A percentile compares a stretch with the other conserved stretches of the same genome.
Evolutionary conservation across 805 yeast species (phyloP).

Genomic region (Metschnikowia matae): DNA sequence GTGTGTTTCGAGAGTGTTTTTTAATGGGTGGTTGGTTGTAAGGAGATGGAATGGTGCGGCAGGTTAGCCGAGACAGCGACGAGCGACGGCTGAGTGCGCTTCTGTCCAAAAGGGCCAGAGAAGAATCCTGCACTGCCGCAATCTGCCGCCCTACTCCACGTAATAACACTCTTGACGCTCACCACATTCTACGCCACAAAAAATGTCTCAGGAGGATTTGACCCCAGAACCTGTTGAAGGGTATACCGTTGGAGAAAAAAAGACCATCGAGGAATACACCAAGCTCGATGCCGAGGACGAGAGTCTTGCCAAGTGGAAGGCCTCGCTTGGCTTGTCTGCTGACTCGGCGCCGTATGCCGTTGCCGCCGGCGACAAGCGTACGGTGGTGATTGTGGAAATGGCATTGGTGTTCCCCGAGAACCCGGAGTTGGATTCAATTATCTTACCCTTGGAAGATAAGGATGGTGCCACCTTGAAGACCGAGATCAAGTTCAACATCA

Average conservation of each 20-base stretch:
- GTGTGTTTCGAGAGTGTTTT: background rate
- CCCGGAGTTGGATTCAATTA: slow-evolving; percentile 54
- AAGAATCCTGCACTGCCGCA: slow-evolving; percentile 4
- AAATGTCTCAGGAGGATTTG: slow-evolving; percentile 43
- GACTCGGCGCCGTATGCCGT: slow-evolving; percentile 55
- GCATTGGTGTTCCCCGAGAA: slow-evolving; percentile 62
- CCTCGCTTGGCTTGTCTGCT: slow-evolving; percentile 70
- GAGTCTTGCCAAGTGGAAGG: slow-evolving; percentile 87
- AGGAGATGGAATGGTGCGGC: slow-evolving; percentile 3
- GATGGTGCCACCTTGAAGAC: slow-evolving; percentile 54
- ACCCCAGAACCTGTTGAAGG: slow-evolving; percentile 61
- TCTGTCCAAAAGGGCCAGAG: background rate
- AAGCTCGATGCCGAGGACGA: slow-evolving; percentile 87
- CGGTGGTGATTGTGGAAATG: slow-evolving; percentile 77
- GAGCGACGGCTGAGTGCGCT: background rate
- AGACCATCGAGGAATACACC: slow-evolving; percentile 78
- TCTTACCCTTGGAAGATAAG: slow-evolving; percentile 60
- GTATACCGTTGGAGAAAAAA: slow-evolving; percentile 63
- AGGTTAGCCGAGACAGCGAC: slow-evolving; percentile 1
- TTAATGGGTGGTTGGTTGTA: background rate
- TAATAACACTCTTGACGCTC: slow-evolving; percentile 1
- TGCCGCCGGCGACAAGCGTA: slow-evolving; percentile 66
- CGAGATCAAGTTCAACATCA: slow-evolving; percentile 67
- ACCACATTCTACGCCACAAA: background rate
- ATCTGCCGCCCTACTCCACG: slow-evolving; percentile 1